These are phyloP conservation scores for Solanum dulcamara DNA, from an alignment of 257 asterid species.

Conservation along the genomic window DNA sequence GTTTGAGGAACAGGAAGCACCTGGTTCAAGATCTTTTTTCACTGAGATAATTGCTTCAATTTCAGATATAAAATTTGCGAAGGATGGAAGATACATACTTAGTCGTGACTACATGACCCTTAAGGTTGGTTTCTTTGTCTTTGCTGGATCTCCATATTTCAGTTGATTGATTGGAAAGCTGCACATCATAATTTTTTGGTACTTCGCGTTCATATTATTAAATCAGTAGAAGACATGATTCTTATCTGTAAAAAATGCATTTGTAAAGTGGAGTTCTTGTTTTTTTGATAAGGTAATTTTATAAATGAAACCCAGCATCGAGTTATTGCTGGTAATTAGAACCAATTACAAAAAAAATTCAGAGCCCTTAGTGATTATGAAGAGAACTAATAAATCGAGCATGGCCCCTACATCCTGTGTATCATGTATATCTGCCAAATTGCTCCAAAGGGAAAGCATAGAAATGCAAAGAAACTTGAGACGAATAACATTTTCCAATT, in stretches of 20 bases:
- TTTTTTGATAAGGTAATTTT: neutral
- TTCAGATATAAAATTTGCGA: constrained; percentile 76
- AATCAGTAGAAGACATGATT: neutral
- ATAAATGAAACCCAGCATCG: neutral
- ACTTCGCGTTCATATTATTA: neutral
- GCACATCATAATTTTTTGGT: neutral
- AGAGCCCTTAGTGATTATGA: neutral
- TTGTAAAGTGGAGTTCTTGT: neutral
- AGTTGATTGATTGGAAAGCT: neutral
- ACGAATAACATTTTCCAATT: neutral
- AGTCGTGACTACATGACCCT: constrained; percentile 94
- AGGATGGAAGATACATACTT: constrained; percentile 67
- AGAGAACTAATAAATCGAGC: neutral
- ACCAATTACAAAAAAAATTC: neutral
- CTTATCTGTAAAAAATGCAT: neutral
- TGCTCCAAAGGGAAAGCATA: neutral
- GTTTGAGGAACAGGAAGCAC: constrained; percentile 82
- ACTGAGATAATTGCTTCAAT: constrained; percentile 81
- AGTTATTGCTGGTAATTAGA: neutral
- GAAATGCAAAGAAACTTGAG: neutral
- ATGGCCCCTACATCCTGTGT: neutral
- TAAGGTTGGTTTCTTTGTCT: constrained; percentile 32
- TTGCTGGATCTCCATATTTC: neutral
- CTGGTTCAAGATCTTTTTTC: constrained; percentile 83
- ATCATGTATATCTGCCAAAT: neutral